Base-by-base conservation (phyloP, 495 filamentous ascomycete genomes). In the Tuber magnatum region DNA sequence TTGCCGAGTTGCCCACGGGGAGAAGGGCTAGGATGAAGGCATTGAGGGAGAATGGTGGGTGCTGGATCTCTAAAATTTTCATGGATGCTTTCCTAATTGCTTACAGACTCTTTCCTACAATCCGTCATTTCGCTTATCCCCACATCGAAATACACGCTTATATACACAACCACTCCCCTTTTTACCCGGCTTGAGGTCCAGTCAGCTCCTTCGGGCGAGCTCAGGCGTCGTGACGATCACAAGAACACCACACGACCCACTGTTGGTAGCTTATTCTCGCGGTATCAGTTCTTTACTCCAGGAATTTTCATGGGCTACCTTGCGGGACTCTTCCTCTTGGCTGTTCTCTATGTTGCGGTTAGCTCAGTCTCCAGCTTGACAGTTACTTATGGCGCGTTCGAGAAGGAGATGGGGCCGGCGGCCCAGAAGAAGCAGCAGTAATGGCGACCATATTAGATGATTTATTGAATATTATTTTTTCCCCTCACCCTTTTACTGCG, bases 331-430 rank as follows among this genome's bases (percentile, higher is more conserved):
- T 79, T 97, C 48, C 87, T 96, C 68, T 80, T 97, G 51, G 84
- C 87, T 35, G 93, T 98, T 77, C 84, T 97, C 28, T 91, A 90
- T 80, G 90, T 93, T 71, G 95, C 89, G 39, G 85, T 98, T 71
- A 88, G 81, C 73, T 93, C 92, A 35, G 84, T 99, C 10, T 84
- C 88, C 9, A 94, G 93, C 76, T 85, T 99, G 51, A 86, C 97
- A 83, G 92, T 98, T 20, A 90, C 92, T 16, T 98, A 98, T 85
- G 92, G 91, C 70, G 94, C 95, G 1, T 99, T 99, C 83, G 94
- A 96, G 82, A 97, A 95, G 87, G 94, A 97, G 83, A 97, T 93
- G 85, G 93, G 94, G 0, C 91, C 93, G 69, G 86, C 88, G 44
- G 92, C 89, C 73, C 97, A 92, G 88, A 97, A 97, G 86, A 88